Base-by-base conservation (phyloP, 768 basidiomycete species). In the Rhizopogon vesiculosus region DNA sequence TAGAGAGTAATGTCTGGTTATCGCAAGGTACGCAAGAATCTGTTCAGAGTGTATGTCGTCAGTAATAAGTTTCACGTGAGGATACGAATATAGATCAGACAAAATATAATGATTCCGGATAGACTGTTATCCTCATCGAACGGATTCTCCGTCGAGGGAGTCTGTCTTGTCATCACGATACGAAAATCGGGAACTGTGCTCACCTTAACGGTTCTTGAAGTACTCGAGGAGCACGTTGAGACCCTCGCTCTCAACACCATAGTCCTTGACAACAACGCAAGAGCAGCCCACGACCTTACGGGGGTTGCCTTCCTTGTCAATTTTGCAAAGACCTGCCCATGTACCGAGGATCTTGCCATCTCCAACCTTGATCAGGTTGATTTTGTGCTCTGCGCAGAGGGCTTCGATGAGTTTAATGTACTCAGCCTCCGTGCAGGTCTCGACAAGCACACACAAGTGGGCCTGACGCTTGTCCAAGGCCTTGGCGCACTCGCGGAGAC, bases 381-480 rank as follows among this genome's bases (percentile, higher is more conserved):
- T 98, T 77, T 95, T 96, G 86, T 98, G 95, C 79, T 97, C 94
- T 60, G 93, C 90, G 72, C 96, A 98, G 70, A 99, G 93, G 50
- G 96, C 96, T 78, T 98, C 95, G 64, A 99, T 97, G 79, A 99
- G 92, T 81, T 98, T 98, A 85, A 97, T 91, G 83, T 99, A 98
- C 77, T 98, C 96, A 63, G 95, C 91, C 78, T 98, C 96, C 52
- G 91, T 94, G 82, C 94, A 97, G 55, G 93, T 93, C 85, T 99
- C 96, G 71, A 98, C 95, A 67, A 99, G 88, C 59, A 99, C 95
- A 77, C 96, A 98, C 46, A 98, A 82, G 75, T 98, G 96, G 55
- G 95, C 96, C 81, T 95, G 92, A 66, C 94, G 89, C 80, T 94
- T 97, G 84, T 99, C 96, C 63, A 99, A 83, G 58, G 96, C 92